A percentile compares a stretch with the other conserved stretches of the same genome.
Conservation (phyloP, 2,329 filamentous ascomycete genomes). For the Pestalotiopsis sp. region DNA sequence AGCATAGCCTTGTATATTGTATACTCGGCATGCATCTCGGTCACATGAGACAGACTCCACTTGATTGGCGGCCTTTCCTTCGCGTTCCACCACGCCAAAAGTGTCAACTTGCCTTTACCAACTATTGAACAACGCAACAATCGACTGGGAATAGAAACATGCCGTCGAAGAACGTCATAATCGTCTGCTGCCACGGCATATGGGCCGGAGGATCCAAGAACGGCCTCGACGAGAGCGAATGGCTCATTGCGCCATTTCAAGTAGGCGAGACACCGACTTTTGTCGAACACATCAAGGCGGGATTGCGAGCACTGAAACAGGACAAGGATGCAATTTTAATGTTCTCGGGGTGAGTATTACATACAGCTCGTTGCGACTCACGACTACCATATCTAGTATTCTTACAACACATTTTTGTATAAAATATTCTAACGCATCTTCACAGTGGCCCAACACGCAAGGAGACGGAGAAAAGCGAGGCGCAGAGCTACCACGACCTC, state of each 20-base stretch:
- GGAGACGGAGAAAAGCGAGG: conserved; percentile 61
- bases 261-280: conserved; percentile 78
- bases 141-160: neutral
- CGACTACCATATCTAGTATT: neutral
- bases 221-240: conserved; percentile 61
- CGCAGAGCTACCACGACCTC: conserved; percentile 62
- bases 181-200: conserved; percentile 86
- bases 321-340: conserved; percentile 57
- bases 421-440: neutral
- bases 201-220: conserved; percentile 63
- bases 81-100: no score
- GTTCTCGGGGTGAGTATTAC: conserved; percentile 68
- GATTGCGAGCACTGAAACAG: conserved; percentile 54
- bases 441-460: conserved; percentile 64
- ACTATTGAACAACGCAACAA: neutral
- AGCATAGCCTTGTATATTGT: no score
- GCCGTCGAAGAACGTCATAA: conserved; percentile 60
- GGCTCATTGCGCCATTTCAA: conserved; percentile 80
- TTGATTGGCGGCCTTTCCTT: no score
- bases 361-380: neutral
- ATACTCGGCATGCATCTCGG: no score
- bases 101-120: neutral
- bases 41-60: no score
- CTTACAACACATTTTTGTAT: neutral
- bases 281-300: conserved; percentile 72